A percentile compares a stretch with the other conserved stretches of the same genome.
These are phyloP conservation scores for Malassezia nana DNA, from an alignment of 1,284 basidiomycete genomes.

Conservation along the genomic window DNA sequence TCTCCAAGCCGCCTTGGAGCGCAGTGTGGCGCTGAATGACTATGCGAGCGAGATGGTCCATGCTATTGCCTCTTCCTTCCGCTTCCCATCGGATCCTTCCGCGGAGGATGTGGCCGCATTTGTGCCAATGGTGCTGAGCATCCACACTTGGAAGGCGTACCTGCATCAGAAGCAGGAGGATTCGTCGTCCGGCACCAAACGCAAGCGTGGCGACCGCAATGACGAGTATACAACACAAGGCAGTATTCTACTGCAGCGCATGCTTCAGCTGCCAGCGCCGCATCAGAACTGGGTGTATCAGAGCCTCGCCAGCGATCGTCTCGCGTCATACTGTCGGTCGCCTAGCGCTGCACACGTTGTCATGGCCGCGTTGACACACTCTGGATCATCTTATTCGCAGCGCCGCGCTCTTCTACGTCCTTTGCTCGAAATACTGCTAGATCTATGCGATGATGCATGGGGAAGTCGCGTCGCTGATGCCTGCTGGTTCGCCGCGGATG, in stretches of 20 bases:
- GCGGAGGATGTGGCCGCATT: constrained; percentile 9
- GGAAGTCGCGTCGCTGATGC: constrained; percentile 41
- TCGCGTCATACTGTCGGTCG: constrained; percentile 25
- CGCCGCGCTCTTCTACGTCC: constrained; percentile 19
- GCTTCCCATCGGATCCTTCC: constrained; percentile 2
- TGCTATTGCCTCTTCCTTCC: constrained; percentile 7
- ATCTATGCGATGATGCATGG: constrained; percentile 33
- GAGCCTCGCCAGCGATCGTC: constrained; percentile 18
- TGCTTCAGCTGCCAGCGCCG: constrained; percentile 24
- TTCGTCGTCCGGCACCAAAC: constrained; percentile 2
- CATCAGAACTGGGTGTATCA: constrained; percentile 14
- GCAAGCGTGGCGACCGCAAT: constrained; percentile 16
- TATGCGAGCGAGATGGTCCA: neutral
- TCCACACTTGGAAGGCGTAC: constrained; percentile 15
- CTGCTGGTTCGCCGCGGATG: constrained; percentile 32
- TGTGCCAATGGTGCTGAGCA: constrained; percentile 15
- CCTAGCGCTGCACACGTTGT: constrained; percentile 23
- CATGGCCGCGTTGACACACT: constrained; percentile 19
- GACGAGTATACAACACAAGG: constrained; percentile 28
- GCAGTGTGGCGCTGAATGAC: neutral
- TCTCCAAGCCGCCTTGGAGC: constrained; percentile 10
- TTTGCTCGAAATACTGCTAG: constrained; percentile 20
- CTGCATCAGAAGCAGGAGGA: constrained; percentile 1
- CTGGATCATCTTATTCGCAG: constrained; percentile 25
- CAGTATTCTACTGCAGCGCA: constrained; percentile 35